These are phyloP conservation scores for Neurospora sp. DNA, from an alignment of 495 filamentous ascomycete species.

Conservation along the genomic window DNA sequence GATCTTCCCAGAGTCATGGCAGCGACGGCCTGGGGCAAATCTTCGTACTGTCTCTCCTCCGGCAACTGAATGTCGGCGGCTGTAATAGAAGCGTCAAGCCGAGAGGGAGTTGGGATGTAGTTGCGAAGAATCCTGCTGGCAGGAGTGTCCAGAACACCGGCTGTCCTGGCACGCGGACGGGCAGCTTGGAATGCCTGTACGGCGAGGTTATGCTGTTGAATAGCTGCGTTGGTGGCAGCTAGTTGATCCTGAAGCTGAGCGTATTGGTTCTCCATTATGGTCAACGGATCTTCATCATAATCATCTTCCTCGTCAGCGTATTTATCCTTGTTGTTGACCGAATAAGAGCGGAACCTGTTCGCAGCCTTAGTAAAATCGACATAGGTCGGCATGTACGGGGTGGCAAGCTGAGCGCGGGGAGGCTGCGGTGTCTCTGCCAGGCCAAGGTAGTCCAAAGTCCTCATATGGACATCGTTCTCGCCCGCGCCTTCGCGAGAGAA, in stretches of 20 bases:
- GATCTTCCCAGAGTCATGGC: slow-evolving; percentile 61
- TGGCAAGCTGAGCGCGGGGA: slow-evolving; percentile 57
- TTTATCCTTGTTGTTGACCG: slow-evolving; percentile 96
- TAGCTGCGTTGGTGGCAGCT: slow-evolving; percentile 80
- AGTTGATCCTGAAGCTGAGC: slow-evolving; percentile 47
- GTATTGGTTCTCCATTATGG: slow-evolving; percentile 57
- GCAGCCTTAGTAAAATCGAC: slow-evolving; percentile 64
- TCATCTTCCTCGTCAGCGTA: slow-evolving; percentile 91
- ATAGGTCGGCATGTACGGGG: slow-evolving; percentile 70
- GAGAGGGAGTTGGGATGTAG: slow-evolving; percentile 72
- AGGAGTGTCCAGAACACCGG: slow-evolving; percentile 81
- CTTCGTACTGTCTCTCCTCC: slow-evolving; percentile 65
- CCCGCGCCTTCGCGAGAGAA: slow-evolving; percentile 81
- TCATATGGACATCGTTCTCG: slow-evolving; percentile 76
- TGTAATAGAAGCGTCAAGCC: slow-evolving; percentile 75
- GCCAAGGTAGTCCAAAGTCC: slow-evolving; percentile 91
- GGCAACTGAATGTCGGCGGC: slow-evolving; percentile 65
- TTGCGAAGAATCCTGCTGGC: slow-evolving; percentile 61
- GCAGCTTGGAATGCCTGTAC: slow-evolving; percentile 88
- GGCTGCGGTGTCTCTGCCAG: slow-evolving; percentile 90
- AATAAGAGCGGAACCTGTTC: slow-evolving; percentile 91
- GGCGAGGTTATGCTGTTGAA: slow-evolving; percentile 85
- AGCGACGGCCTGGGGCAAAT: slow-evolving; percentile 61
- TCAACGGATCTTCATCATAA: slow-evolving; percentile 62
- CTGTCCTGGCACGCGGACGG: slow-evolving; percentile 72